Conservation (phyloP, 495 filamentous ascomycete species). For the Podospora anserina region DNA sequence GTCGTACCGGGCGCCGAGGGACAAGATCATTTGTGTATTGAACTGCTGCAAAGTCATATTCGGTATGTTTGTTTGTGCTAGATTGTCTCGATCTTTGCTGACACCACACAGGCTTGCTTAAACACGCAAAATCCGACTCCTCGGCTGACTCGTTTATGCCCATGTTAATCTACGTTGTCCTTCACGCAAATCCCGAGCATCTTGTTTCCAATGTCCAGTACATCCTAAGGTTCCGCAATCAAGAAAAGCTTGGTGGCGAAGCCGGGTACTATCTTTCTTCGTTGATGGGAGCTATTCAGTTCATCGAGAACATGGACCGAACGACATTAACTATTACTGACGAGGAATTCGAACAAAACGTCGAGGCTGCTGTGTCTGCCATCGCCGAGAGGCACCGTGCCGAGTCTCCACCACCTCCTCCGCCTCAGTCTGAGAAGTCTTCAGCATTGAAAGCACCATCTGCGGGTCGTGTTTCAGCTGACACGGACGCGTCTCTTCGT, state of each 20-base stretch:
- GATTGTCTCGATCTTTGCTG: constrained; percentile 11
- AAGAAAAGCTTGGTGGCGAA: constrained; percentile 94
- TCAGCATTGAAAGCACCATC: constrained; percentile 41
- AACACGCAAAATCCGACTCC: constrained; percentile 86
- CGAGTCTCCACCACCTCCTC: constrained; percentile 41
- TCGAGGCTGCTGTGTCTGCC: constrained; percentile 92
- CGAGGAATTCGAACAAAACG: constrained; percentile 90
- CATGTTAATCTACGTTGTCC: constrained; percentile 89
- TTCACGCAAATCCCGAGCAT: constrained; percentile 91
- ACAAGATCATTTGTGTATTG: constrained; percentile 97
- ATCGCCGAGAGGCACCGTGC: constrained; percentile 84
- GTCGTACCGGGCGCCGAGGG: constrained; percentile 88
- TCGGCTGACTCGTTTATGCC: constrained; percentile 97
- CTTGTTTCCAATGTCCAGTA: constrained; percentile 98
- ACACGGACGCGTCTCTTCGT: constrained; percentile 39
- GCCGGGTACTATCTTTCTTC: constrained; percentile 98
- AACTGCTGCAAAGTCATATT: constrained; percentile 99
- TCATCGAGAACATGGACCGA: constrained; percentile 92
- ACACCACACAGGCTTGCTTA: constrained; percentile 65
- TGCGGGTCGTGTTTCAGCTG: constrained; percentile 41
- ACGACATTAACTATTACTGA: constrained; percentile 91
- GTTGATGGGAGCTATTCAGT: constrained; percentile 94
- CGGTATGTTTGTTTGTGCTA: constrained; percentile 50
- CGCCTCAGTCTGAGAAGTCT: constrained; percentile 60
- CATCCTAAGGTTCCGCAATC: constrained; percentile 92